Base-by-base conservation (phyloP, 129 eudicot genomes). In the Calendula officinalis region DNA sequence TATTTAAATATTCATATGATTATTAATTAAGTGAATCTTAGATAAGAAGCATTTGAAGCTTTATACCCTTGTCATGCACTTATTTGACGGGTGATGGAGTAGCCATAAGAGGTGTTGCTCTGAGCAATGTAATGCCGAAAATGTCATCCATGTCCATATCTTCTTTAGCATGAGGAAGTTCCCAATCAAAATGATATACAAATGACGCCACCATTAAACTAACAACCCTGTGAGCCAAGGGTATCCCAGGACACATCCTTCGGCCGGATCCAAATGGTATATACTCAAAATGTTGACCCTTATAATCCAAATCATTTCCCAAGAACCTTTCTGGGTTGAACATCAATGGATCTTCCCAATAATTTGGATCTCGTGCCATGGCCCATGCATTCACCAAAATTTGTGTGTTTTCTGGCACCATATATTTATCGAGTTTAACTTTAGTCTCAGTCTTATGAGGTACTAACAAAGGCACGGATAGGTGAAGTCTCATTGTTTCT, bases 211-310 rank as follows among this genome's bases (percentile, higher is more conserved):
- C 44, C 68, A 70, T 61, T 56, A 77, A 38, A 64, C 77, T 64
- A 7, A 70, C 67, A 39, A 72, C 70, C 54, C 81, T 70, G 7
- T 66, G 64, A 10, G 83, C 83, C 37, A 78, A 71, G 0, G 76
- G 69, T n/a, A 78, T 70, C 5, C 81, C 87, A 0, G 76, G 78
- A 60, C 81, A 82, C 69, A 67, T 78, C 45, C 87, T 61, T 39
- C 76, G 71, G 3, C 83, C 87, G 0, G 87, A 78, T 8, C 83
- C 81, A 58, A 78, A 78, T 2, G 87, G 81, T 53, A 82, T 42
- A 27, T 70, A 82, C 10, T 70, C 64, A 6, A 75, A 75, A 44
- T 71, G 63, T 46, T 78, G 83, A 5, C 79, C 83, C 17, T 66
- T 54, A n/a, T 50, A 78, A 34, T 82, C 81, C 0, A 62, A 0